Percentiles rank a stretch among this genome's conserved stretches.
These are phyloP conservation scores for Trichoderma arundinaceum DNA, from an alignment of 2,329 filamentous ascomycete genomes.

Conservation along the genomic window DNA sequence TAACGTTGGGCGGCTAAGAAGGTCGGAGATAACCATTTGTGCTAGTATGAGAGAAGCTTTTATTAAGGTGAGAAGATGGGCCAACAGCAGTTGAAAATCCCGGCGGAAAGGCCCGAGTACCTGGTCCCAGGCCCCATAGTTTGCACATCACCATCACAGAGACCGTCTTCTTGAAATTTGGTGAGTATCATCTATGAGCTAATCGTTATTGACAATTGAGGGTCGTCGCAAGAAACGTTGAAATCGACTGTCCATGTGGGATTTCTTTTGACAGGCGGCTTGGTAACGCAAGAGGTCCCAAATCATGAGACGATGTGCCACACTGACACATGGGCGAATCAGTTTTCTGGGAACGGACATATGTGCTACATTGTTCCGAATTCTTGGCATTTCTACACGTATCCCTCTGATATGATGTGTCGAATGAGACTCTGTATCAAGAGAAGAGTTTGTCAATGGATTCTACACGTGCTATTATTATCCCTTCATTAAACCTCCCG, in stretches of 20 bases:
- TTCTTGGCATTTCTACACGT: too few species aligned
- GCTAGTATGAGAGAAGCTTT: slow-evolving; percentile 9
- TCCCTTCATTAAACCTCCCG: too few species aligned
- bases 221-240: neutral
- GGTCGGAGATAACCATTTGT: neutral
- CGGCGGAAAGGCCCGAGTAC: slow-evolving; percentile 15
- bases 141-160: too few species aligned
- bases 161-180: neutral
- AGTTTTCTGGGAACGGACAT: neutral
- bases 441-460: too few species aligned
- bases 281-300: neutral
- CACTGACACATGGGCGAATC: neutral
- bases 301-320: neutral
- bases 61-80: too few species aligned
- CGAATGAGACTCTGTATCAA: too few species aligned
- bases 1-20: too few species aligned
- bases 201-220: neutral
- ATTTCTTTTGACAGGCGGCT: neutral
- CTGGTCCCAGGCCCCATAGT: slow-evolving; percentile 16
- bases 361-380: neutral
- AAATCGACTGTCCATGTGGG: neutral
- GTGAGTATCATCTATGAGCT: neutral
- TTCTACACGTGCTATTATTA: too few species aligned
- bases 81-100: neutral
- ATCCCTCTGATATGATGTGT: too few species aligned